phyloP scores from a whole-genome alignment of 768 basidiomycete genomes.

The Podaxis pistillaris region DNA sequence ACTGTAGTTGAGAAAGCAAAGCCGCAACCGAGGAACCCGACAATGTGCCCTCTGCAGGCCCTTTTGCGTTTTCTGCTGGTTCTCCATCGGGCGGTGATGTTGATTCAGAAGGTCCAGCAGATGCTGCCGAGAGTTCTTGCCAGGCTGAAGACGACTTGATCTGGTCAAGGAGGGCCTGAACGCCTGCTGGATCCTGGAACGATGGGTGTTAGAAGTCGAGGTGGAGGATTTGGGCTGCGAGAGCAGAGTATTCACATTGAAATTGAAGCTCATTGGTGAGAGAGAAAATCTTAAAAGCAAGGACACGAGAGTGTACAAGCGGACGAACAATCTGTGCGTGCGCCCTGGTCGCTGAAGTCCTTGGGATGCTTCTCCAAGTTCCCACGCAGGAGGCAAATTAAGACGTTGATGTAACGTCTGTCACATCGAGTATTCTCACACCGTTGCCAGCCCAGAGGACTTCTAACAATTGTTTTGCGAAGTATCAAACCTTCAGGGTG shows the following conservation, averaged over 20 bases:
- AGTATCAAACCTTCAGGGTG: no score
- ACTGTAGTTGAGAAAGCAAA: constrained; percentile 59
- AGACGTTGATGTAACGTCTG: neutral
- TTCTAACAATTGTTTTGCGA: no score
- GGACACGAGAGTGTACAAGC: neutral
- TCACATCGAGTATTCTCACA: neutral
- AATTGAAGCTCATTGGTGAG: constrained; percentile 44
- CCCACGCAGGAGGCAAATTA: neutral
- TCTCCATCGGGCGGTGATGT: constrained; percentile 1
- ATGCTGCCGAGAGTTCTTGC: constrained; percentile 40
- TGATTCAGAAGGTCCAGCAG: constrained; percentile 10
- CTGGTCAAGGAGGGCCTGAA: constrained; percentile 71
- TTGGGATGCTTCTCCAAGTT: neutral
- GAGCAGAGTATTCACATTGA: constrained; percentile 44
- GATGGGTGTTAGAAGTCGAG: constrained; percentile 1
- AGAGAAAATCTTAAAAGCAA: neutral
- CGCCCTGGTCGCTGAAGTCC: no score
- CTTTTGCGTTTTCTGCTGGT: constrained; percentile 10
- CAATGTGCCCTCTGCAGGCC: constrained; percentile 4
- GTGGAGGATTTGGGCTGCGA: neutral
- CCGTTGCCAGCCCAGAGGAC: no score
- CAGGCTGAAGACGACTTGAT: constrained; percentile 68
- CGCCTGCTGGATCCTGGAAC: constrained; percentile 58
- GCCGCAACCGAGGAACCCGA: constrained; percentile 48
- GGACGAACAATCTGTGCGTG: neutral